These are phyloP conservation scores for Phytophthora meadii DNA, from an alignment of 352 stramenopile species.

Conservation along the genomic window DNA sequence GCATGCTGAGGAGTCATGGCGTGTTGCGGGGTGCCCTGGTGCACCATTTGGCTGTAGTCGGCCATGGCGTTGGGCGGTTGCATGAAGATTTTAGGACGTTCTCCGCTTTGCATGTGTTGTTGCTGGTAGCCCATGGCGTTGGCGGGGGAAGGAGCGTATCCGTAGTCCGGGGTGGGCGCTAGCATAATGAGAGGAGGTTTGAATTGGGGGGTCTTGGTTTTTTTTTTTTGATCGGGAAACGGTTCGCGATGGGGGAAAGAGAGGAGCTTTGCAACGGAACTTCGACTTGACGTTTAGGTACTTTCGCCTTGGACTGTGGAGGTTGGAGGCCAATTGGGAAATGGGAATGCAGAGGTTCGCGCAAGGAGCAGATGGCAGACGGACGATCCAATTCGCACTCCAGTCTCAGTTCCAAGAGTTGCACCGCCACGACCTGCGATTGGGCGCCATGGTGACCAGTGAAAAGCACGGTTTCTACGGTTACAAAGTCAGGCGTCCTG, in stretches of 20 bases:
- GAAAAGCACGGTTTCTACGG: constrained; percentile 20
- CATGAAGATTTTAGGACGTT: constrained; percentile 66
- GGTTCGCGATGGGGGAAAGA: constrained; percentile 8
- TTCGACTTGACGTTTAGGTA: constrained; percentile 7
- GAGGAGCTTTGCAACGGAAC: neutral
- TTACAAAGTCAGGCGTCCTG: constrained; percentile 7
- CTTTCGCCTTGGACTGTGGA: neutral
- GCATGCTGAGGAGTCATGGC: constrained; percentile 54
- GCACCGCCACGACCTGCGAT: constrained; percentile 5
- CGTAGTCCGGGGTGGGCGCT: constrained; percentile 50
- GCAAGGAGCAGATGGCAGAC: constrained; percentile 19
- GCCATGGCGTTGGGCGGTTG: constrained; percentile 37
- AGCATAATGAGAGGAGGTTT: constrained; percentile 37
- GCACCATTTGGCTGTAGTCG: constrained; percentile 55
- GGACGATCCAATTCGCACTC: constrained; percentile 9
- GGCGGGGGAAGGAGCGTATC: constrained; percentile 46
- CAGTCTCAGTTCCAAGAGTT: constrained; percentile 12
- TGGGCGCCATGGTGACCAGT: constrained; percentile 19
- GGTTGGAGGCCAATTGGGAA: constrained; percentile 37
- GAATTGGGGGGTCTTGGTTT: neutral
- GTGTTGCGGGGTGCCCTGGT: constrained; percentile 55
- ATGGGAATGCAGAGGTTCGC: constrained; percentile 34
- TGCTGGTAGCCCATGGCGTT: constrained; percentile 41
- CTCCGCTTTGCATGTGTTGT: constrained; percentile 52
- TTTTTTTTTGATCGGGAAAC: constrained; percentile 2